phyloP scores from a whole-genome alignment of 192 early-diverging fungal species.

The Coemansia sp. region DNA sequence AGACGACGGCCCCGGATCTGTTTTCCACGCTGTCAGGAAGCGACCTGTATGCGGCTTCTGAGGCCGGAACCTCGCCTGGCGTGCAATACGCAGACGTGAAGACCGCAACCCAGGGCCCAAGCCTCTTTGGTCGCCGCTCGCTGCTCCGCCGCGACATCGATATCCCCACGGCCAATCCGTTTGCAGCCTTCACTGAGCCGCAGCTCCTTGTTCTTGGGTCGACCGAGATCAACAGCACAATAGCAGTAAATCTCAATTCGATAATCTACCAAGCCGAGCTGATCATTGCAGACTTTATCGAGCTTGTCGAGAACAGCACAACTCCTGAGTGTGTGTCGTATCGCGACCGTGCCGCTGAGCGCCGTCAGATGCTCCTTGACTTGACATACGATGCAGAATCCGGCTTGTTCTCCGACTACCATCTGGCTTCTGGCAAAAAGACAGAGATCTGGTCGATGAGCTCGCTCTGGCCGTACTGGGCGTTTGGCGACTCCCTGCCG shows the following conservation, averaged over 20 bases:
- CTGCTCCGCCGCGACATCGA: conserved; percentile 20
- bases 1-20: conserved; percentile 9
- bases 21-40: conserved; percentile 5
- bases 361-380: conserved; percentile 55
- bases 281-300: conserved; percentile 29
- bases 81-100: conserved; percentile 30
- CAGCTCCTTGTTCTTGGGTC: conserved; percentile 49
- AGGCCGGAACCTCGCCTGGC: conserved; percentile 38
- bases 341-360: conserved; percentile 39
- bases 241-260: conserved; percentile 71
- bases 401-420: conserved; percentile 60
- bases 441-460: conserved; percentile 57
- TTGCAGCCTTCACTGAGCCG: conserved; percentile 21
- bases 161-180: conserved; percentile 32
- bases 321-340: conserved; percentile 18
- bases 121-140: conserved; percentile 22
- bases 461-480: conserved; percentile 68
- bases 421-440: conserved; percentile 44
- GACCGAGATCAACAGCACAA: conserved; percentile 57
- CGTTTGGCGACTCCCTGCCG: conserved; percentile 29
- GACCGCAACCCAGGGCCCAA: conserved; percentile 17
- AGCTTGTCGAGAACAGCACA: conserved; percentile 20
- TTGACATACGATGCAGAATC: conserved; percentile 59
- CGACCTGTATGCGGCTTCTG: conserved; percentile 30
- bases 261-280: conserved; percentile 59